Evolutionary conservation across 2,329 filamentous ascomycete species (phyloP), one percentile per base, ranked within the genome.

Genomic region (Aspergillus tubingensis): DNA sequence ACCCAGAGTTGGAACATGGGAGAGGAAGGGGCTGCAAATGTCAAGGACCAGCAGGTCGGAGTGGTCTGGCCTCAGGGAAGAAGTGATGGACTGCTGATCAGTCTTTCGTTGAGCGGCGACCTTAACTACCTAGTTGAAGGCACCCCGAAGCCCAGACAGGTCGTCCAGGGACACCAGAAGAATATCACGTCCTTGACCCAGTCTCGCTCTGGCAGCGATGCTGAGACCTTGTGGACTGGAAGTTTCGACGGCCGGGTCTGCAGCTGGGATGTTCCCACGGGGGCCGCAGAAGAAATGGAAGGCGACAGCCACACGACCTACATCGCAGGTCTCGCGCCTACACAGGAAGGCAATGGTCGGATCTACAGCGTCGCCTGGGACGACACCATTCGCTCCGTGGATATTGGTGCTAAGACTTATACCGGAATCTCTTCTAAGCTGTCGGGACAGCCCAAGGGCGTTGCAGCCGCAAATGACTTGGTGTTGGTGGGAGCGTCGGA

Each of bases 331-430:
- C 88, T 99, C 65, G 81, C 88, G 2, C 80, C 86, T 0, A 80
- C 81, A 7, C 73, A 81, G 2, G 73, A 79, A 55, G 85, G 75
- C 7, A 68, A 71, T 49, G 77, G 87, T 36, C 84, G 87, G 65
- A 86, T 92, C n/a, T 93, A 91, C 79, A 94, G 89, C 70, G 90
- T 94, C 56, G 93, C 89, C 64, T 99, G 94, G 95, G 95, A 99
- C 72, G 95, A 99, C 75, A 92, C 89, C 1, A 82, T 98, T 38
- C 89, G 92, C 63, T 89, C 86, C 47, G 83, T 96, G 38, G 92
- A 96, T 65, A 83, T 89, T 60, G 83, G 87, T 0, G 86, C 88
- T 55, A 89, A 87, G 70, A 91, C 88, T 0, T 97, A 96, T 74
- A 83, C 88, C 5, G 91, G 90, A 58, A 82, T 83, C 53, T 81